phyloP scores from a whole-genome alignment of 208 protist genomes.

The Lotmaria passim region DNA sequence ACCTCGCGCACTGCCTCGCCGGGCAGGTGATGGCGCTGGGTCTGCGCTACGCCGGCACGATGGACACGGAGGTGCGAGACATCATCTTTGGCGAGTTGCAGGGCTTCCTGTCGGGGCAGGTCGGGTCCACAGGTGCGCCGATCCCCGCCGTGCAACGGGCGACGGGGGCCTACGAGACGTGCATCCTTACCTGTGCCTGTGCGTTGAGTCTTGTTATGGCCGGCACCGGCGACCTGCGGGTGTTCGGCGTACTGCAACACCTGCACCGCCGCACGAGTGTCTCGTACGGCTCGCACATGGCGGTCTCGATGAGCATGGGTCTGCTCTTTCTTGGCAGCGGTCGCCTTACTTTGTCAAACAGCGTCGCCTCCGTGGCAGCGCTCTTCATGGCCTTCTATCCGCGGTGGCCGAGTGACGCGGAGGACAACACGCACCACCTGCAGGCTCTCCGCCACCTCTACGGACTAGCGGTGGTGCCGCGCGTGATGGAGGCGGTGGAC shows the following conservation, averaged over 20 bases:
- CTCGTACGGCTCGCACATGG: conserved; percentile 95
- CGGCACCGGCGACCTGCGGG: conserved; percentile 90
- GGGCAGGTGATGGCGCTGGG: conserved; percentile 75
- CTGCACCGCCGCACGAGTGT: conserved; percentile 67
- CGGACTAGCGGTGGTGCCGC: conserved; percentile 91
- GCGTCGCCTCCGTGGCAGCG: conserved; percentile 82
- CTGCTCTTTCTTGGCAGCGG: conserved; percentile 95
- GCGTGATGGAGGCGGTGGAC: conserved; percentile 92
- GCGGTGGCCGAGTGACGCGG: conserved; percentile 78
- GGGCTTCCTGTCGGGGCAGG: conserved; percentile 64
- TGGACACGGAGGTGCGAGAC: conserved; percentile 57
- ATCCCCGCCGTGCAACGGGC: conserved; percentile 69
- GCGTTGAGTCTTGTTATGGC: conserved; percentile 90
- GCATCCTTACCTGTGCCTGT: conserved; percentile 70
- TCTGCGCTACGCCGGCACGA: conserved; percentile 81
- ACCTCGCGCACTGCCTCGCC: conserved; percentile 77
- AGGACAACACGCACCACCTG: conserved; percentile 93
- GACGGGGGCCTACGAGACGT: conserved; percentile 77
- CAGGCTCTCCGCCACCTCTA: conserved; percentile 95
- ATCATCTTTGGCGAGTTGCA: conserved; percentile 69
- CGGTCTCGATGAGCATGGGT: conserved; percentile 94
- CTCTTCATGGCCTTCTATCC: conserved; percentile 95
- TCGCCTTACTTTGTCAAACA: conserved; percentile 87
- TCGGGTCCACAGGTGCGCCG: conserved; percentile 58
- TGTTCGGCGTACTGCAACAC: conserved; percentile 72